Percentiles rank a stretch among this genome's conserved stretches.
Conservation (phyloP, 2,329 filamentous ascomycete genomes). For the Trichoderma sp. region DNA sequence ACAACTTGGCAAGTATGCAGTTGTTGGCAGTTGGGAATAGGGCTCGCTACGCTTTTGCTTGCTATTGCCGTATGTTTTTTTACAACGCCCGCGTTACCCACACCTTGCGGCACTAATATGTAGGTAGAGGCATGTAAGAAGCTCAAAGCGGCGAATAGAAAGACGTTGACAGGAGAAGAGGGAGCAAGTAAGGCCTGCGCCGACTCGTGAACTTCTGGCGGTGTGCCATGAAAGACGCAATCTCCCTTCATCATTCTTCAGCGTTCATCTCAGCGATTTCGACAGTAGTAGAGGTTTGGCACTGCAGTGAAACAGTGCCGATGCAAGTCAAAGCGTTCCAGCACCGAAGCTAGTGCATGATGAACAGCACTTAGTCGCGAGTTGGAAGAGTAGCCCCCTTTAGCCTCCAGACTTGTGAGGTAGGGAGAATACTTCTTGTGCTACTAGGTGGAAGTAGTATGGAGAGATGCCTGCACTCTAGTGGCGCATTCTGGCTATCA, state of each 20-base stretch:
- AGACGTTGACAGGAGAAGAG: background rate
- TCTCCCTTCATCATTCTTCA: background rate
- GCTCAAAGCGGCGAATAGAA: slow-evolving; percentile 3
- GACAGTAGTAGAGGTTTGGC: background rate
- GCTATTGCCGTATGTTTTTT: background rate
- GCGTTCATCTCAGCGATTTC: background rate
- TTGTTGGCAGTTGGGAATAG: background rate
- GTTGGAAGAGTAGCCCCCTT: background rate
- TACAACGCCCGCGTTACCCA: background rate
- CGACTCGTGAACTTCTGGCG: background rate
- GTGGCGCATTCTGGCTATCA: background rate
- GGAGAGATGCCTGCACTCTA: background rate
- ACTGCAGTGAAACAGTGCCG: background rate
- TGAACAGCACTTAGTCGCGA: background rate
- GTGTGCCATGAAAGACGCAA: background rate
- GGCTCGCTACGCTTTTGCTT: background rate
- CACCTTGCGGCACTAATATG: background rate
- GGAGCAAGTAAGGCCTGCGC: background rate
- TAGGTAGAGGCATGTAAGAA: slow-evolving; percentile 4
- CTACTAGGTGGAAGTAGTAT: background rate
- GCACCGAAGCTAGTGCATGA: background rate
- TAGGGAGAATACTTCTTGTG: background rate
- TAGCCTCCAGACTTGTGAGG: background rate
- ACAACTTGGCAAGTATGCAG: background rate
- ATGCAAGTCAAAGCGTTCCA: background rate